phyloP scores from a whole-genome alignment of 441 rosid species.

The Adansonia grandidieri region DNA sequence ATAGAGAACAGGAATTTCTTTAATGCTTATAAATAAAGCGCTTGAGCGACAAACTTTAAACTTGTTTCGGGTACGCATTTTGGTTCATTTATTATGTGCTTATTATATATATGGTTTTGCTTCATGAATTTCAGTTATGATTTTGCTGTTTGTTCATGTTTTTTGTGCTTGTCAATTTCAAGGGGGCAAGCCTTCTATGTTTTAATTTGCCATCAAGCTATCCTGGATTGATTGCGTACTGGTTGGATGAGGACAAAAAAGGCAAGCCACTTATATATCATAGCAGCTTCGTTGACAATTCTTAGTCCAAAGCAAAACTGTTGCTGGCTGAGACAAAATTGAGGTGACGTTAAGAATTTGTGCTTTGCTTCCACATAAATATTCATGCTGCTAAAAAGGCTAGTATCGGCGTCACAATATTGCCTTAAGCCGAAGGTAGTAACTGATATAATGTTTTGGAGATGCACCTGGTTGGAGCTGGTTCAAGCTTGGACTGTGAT shows the following conservation, averaged over 20 bases:
- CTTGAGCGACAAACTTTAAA: conserved; percentile 10
- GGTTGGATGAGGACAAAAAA: not conserved
- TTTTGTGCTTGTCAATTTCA: conserved; percentile 24
- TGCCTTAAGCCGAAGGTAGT: too few relatives aligned
- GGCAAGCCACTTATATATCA: not conserved
- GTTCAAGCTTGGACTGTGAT: too few relatives aligned
- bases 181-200: conserved; percentile 23
- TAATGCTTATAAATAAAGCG: not conserved
- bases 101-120: not conserved
- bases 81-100: conserved; percentile 12
- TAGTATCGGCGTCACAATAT: too few relatives aligned
- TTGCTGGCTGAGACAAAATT: not conserved
- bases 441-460: too few relatives aligned
- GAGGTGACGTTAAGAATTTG: not conserved
- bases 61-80: conserved; percentile 25
- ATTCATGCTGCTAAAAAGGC: too few relatives aligned
- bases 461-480: too few relatives aligned
- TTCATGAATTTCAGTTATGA: conserved; percentile 28
- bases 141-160: conserved; percentile 23
- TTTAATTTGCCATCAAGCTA: not conserved
- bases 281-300: not conserved
- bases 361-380: not conserved
- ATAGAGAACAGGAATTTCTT: not conserved
- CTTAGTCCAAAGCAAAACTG: not conserved
- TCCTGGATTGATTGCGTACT: not conserved